Percentiles rank a stretch among this genome's conserved stretches.
These are phyloP conservation scores for Beauveria medogensis DNA, from an alignment of 2,329 filamentous ascomycete species.

Conservation along the genomic window DNA sequence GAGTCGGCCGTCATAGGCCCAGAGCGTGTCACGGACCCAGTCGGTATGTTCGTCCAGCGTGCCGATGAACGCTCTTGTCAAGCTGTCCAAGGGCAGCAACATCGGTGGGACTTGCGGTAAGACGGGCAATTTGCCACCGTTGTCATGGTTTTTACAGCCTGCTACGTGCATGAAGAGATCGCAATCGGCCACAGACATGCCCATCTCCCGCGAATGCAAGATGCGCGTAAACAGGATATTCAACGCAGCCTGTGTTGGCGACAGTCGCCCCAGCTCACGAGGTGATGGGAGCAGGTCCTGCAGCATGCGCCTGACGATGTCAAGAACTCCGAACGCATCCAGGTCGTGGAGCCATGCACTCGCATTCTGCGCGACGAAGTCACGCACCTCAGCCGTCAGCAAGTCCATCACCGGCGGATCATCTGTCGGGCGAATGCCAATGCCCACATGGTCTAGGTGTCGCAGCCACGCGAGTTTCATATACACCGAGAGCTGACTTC, in stretches of 20 bases:
- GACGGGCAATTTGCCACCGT: neutral
- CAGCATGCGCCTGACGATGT: neutral
- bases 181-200: neutral
- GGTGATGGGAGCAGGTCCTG: neutral
- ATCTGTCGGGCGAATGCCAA: neutral
- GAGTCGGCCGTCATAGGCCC: neutral
- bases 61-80: neutral
- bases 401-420: neutral
- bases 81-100: neutral
- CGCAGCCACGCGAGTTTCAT: neutral
- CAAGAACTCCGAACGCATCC: neutral
- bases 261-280: neutral
- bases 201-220: neutral
- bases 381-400: neutral
- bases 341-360: neutral
- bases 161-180: neutral
- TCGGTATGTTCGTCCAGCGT: neutral
- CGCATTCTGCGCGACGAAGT: neutral
- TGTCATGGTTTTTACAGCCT: neutral
- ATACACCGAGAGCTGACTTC: neutral
- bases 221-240: neutral
- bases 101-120: neutral
- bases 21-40: neutral
- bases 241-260: neutral
- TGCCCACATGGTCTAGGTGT: neutral